Evolutionary conservation across 140 eudicot species (phyloP), one percentile per base, ranked within the genome.

Genomic region (Cichorium intybus): DNA sequence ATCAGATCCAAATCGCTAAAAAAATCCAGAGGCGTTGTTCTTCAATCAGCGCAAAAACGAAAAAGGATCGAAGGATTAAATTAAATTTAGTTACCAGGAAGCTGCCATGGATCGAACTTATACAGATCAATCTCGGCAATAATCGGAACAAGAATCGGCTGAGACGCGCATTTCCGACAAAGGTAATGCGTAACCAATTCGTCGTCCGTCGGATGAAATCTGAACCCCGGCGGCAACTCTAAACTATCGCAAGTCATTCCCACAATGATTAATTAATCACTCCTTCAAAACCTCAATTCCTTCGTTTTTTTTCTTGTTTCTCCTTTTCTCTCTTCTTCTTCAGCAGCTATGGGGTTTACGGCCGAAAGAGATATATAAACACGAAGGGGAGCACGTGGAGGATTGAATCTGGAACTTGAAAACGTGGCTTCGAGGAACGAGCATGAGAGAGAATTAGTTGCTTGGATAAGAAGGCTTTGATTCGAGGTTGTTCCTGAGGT

Each of bases 51-150:
- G 22, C 54, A 29, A 20, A 69, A 21, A 7, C 22, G 64, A 35
- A 45, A 33, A 1, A 31, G 15, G 14, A 31, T 10, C 2, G 11
- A 21, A 31, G n/a, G 49, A 27, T 6, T 4, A 14, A 33, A 6
- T 14, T 2, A 26, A 43, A 63, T 43, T 43, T 4, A 43, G 12
- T 70, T 70, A 77, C 82, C 82, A 47, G 82, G 82, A 77, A 77
- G 82, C 39, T 77, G 82, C 82, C 82, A 77, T 1, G 82, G 82
- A 71, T 77, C 82, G 64, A 77, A 71, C 48, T 77, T 77, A 45
- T 77, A 77, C 0, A 77, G 62, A 77, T 77, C 78, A 22, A 77
- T 77, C 10, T 77, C 82, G 0, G 74, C 74, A 4, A 77, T 77
- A n/a, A 77, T 77, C 20, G 77, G 70, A 12, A 71, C 82, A 1